Evolutionary conservation across 2,329 filamentous ascomycete species (phyloP).

Genomic region (Colletotrichum falcatum): DNA sequence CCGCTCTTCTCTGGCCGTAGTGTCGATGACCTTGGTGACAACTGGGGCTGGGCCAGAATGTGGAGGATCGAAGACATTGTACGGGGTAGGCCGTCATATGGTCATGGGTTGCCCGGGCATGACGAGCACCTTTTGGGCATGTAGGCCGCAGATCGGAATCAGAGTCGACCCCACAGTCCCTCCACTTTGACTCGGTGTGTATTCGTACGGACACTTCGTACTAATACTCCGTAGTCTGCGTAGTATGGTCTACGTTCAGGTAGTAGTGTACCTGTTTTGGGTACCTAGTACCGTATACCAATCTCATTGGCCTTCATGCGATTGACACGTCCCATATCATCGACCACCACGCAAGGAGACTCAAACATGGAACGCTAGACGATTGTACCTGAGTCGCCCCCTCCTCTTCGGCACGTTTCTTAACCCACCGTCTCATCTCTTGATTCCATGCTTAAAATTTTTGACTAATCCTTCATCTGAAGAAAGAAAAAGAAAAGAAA

Average conservation of each 20-base stretch:
- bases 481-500: not conserved
- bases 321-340: not conserved
- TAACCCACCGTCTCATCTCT: conserved; percentile 1
- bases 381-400: conserved; percentile 4
- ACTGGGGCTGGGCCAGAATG: not conserved
- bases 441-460: not conserved
- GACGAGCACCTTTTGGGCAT: not conserved
- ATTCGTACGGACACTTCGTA: no score
- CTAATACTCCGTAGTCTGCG: no score
- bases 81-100: no score
- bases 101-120: not conserved
- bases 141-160: conserved; percentile 32
- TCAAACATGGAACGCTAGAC: conserved; percentile 11
- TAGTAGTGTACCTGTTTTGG: not conserved
- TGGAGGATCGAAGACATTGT: conserved; percentile 32
- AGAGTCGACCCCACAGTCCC: not conserved
- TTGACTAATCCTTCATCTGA: conserved; percentile 10
- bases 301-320: not conserved
- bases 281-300: no score
- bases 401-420: not conserved
- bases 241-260: no score
- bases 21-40: not conserved
- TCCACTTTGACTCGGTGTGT: conserved; percentile 20
- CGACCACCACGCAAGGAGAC: conserved; percentile 6
- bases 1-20: not conserved